phyloP scores from a whole-genome alignment of 768 basidiomycete species.

The Lentinus tigrinus region DNA sequence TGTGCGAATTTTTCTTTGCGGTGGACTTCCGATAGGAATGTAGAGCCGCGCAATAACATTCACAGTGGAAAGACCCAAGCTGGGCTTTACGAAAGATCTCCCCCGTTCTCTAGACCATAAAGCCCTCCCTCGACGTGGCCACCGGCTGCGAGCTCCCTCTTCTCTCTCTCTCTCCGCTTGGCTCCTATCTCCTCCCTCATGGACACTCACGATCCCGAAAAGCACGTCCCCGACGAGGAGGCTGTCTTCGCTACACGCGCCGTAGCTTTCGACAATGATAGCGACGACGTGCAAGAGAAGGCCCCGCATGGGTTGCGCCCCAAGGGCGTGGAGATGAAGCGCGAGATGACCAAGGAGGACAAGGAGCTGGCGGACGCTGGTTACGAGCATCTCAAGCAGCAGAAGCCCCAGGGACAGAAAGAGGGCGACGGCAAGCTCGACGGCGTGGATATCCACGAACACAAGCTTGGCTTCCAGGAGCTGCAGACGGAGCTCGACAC shows the following conservation, averaged over 20 bases:
- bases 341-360: conserved; percentile 65
- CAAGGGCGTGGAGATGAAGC: conserved; percentile 58
- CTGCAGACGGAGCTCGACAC: conserved; percentile 45
- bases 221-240: conserved; percentile 30
- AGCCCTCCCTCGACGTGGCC: not conserved
- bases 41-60: conserved; percentile 3
- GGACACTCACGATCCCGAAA: conserved; percentile 19
- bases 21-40: conserved; percentile 15
- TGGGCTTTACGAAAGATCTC: not conserved
- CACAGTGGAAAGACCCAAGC: not conserved
- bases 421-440: conserved; percentile 29
- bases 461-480: conserved; percentile 42
- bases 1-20: conserved; percentile 14
- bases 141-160: not conserved
- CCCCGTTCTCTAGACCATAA: conserved; percentile 4
- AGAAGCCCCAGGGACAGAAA: conserved; percentile 35
- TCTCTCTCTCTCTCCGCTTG: not conserved
- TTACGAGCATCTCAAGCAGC: conserved; percentile 57
- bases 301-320: conserved; percentile 36
- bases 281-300: conserved; percentile 28
- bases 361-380: conserved; percentile 66
- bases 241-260: conserved; percentile 38
- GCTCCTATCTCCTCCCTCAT: conserved; percentile 4
- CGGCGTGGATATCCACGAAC: conserved; percentile 60
- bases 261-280: conserved; percentile 44